Base-by-base conservation (phyloP, 73 alveolate genomes). In the Tetrahymena borealis region DNA sequence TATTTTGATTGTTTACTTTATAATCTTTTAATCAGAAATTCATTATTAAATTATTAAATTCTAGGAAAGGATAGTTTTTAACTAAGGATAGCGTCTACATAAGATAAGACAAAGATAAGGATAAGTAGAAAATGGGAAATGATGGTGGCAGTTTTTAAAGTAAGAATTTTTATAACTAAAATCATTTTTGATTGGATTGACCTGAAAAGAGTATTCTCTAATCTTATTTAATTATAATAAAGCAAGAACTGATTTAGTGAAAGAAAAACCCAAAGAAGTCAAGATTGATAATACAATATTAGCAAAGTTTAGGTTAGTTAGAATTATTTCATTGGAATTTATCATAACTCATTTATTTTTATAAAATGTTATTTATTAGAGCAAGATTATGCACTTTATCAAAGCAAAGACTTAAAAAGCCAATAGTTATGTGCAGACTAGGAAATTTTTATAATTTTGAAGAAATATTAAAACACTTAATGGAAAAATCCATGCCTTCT, bases 361-460 rank as follows among this genome's bases (percentile, higher is more conserved):
- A 12, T 38, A 8, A 39, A 36, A 36, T 28, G 18, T 24, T 79
- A 24, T 85, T 32, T 90, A 79, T 79, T 79, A 79, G 93, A 93
- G 95, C 99, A 10, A 91, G 95, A 78, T 94, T 95, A 90, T 97
- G 99, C 39, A 92, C 99, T 10, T 79, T 98, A 39, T 92, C 99
- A 37, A 97, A 97, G 94, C 98, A 97, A 42, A 90, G 96, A 40
- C 91, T 98, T 42, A 91, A 96, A 60, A 95, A 97, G 43, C 99
- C 99, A 4, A 90, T 98, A 11, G 99, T 96, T 33, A 97, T 96
- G 35, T 98, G 98, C 91, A 91, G 96, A 40, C 32, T 97, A 78
- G 99, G 99, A 12, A 95, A 96, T 38, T 39, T 98, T 28, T 98
- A 97, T 96, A 98, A 98, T 95, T 95, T 96, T 92, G 98, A 96